Percentiles rank a stretch among this genome's conserved stretches.
These are phyloP conservation scores for Phaeophleospora eucalypticola DNA, from an alignment of 2,329 filamentous ascomycete species.

Conservation along the genomic window DNA sequence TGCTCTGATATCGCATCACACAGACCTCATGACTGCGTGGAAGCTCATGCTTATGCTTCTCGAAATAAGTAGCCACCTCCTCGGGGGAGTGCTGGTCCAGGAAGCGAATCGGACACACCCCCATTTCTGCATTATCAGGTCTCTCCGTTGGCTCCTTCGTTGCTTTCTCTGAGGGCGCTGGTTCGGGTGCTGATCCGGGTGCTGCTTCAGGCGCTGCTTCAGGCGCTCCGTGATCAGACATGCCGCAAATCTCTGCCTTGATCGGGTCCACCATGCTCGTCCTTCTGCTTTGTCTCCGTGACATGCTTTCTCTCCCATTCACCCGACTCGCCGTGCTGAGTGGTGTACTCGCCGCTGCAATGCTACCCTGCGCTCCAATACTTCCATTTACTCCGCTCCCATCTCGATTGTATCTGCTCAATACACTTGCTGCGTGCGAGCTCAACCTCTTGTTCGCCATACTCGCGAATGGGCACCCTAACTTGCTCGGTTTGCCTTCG, in stretches of 20 bases:
- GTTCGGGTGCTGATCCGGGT: too few relatives aligned
- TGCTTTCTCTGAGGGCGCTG: constrained; percentile 11
- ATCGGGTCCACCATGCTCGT: constrained; percentile 33
- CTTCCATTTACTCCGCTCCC: constrained; percentile 13
- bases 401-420: constrained; percentile 34
- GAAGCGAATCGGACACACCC: constrained; percentile 87
- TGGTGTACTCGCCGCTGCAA: constrained; percentile 24
- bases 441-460: constrained; percentile 41
- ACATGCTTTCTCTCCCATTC: constrained; percentile 44
- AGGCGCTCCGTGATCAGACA: constrained; percentile 25
- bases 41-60: constrained; percentile 91
- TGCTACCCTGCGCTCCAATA: constrained; percentile 12
- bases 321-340: constrained; percentile 28
- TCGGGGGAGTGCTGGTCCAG: constrained; percentile 88
- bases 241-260: constrained; percentile 35
- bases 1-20: constrained; percentile 82
- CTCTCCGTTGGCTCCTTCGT: constrained; percentile 14
- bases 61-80: constrained; percentile 88
- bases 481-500: constrained; percentile 70
- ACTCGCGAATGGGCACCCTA: constrained; percentile 76
- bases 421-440: constrained; percentile 37
- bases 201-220: background rate
- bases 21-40: constrained; percentile 92
- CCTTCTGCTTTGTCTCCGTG: constrained; percentile 25
- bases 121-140: constrained; percentile 30